A percentile compares a stretch with the other conserved stretches of the same genome.
Evolutionary conservation across 768 basidiomycete species (phyloP).

Genomic region (Hebeloma cylindrosporum): DNA sequence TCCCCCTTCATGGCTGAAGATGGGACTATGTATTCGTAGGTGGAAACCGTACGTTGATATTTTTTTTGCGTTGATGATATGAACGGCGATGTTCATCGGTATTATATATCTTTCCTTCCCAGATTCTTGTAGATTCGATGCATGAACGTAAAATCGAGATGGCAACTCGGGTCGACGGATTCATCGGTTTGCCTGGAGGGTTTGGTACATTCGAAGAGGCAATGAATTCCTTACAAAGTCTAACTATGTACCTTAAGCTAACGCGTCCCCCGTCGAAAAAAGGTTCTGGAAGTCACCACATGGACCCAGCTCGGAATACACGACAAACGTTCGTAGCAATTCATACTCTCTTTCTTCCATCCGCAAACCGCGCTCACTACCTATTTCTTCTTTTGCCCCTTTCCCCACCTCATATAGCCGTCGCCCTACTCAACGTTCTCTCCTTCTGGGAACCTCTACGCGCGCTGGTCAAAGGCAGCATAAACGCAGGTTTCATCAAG

Average conservation of each 20-base stretch:
- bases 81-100: neutral
- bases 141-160: slow-evolving; percentile 90
- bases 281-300: slow-evolving; percentile 90
- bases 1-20: neutral
- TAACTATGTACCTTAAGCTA: neutral
- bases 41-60: slow-evolving; percentile 36
- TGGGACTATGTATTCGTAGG: slow-evolving; percentile 12
- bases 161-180: slow-evolving; percentile 78
- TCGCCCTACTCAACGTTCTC: slow-evolving; percentile 83
- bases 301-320: slow-evolving; percentile 94
- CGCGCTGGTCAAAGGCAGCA: slow-evolving; percentile 63
- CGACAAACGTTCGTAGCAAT: slow-evolving; percentile 63
- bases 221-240: slow-evolving; percentile 4
- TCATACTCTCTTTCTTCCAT: neutral
- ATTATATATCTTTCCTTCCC: neutral
- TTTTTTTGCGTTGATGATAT: too few species aligned
- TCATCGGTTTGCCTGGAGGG: slow-evolving; percentile 89
- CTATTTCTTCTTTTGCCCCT: too few species aligned
- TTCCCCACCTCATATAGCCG: slow-evolving; percentile 65
- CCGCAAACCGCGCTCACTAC: neutral
- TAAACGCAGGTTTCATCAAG: slow-evolving; percentile 74
- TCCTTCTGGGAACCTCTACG: slow-evolving; percentile 85
- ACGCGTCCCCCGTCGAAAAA: slow-evolving; percentile 5
- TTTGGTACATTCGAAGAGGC: slow-evolving; percentile 97
- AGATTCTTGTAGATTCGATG: slow-evolving; percentile 81